Evolutionary conservation across 2,329 filamentous ascomycete genomes (phyloP).

Genomic region (Fusarium mundagurra): DNA sequence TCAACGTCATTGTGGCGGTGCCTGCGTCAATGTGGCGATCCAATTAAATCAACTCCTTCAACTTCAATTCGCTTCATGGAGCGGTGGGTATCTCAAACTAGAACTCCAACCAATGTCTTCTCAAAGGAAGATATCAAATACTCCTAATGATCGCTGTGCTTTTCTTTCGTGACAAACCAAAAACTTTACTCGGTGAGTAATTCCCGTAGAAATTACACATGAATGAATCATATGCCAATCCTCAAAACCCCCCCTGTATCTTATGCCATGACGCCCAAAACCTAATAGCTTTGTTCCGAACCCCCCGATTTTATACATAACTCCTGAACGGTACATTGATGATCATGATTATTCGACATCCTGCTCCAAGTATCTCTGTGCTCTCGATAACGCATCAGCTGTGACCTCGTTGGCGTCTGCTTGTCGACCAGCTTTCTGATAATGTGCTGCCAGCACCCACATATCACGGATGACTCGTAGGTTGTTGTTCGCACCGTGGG

Average conservation of each 20-base stretch:
- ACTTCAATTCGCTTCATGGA: constrained; percentile 16
- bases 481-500: constrained; percentile 48
- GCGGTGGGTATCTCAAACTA: constrained; percentile 32
- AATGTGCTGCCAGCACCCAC: constrained; percentile 51
- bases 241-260: background rate
- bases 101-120: constrained; percentile 23
- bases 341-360: constrained; percentile 22
- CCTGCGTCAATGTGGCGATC: constrained; percentile 43
- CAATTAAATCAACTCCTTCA: constrained; percentile 14
- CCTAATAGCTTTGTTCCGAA: background rate
- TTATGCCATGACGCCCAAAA: constrained; percentile 9
- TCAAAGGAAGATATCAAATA: constrained; percentile 6
- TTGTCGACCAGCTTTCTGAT: constrained; percentile 44
- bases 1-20: constrained; percentile 57
- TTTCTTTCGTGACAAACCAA: background rate
- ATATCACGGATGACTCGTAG: constrained; percentile 51
- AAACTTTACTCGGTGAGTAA: background rate
- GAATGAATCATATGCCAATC: background rate
- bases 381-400: constrained; percentile 47
- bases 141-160: constrained; percentile 14
- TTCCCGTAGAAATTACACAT: background rate
- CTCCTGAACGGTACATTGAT: background rate
- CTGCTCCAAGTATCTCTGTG: constrained; percentile 44
- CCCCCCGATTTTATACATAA: background rate
- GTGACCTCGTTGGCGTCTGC: constrained; percentile 43